Conservation (phyloP, 805 yeast species). For the Zygotorulaspora danielsina region DNA sequence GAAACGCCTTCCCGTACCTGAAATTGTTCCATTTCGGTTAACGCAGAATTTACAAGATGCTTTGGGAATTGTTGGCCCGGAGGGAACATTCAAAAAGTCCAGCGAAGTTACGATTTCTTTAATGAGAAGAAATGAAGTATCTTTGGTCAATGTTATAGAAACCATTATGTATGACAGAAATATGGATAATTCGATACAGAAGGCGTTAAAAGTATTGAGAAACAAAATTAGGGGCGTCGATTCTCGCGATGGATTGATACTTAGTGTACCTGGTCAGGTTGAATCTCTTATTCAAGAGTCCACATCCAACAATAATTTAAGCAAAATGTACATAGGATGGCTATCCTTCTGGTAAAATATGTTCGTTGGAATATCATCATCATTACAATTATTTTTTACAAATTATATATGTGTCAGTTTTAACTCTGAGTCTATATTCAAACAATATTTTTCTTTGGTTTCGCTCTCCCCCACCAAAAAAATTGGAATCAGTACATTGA, state of each 20-base stretch:
- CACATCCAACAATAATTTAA: slow-evolving; percentile 59
- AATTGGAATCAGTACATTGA: too few species aligned
- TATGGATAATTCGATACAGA: slow-evolving; percentile 55
- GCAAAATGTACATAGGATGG: slow-evolving; percentile 96
- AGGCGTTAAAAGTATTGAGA: slow-evolving; percentile 66
- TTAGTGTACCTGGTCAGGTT: slow-evolving; percentile 90
- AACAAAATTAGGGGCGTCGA: slow-evolving; percentile 80
- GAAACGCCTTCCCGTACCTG: slow-evolving; percentile 73
- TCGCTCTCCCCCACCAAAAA: too few species aligned
- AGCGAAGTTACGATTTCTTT: slow-evolving; percentile 78
- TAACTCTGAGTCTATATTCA: too few species aligned
- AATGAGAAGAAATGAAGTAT: slow-evolving; percentile 73
- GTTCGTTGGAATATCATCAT: neutral
- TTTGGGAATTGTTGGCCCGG: slow-evolving; percentile 79
- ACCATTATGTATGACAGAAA: slow-evolving; percentile 75
- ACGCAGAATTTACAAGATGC: slow-evolving; percentile 90
- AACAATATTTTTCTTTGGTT: too few species aligned
- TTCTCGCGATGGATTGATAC: slow-evolving; percentile 75
- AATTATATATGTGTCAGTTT: too few species aligned
- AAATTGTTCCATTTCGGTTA: slow-evolving; percentile 87
- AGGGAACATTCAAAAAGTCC: slow-evolving; percentile 80
- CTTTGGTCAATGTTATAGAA: slow-evolving; percentile 84
- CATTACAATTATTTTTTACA: neutral
- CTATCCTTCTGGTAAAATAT: slow-evolving; percentile 56
- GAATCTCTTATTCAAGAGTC: slow-evolving; percentile 85